Conservation (phyloP, 176 grass and related monocot species). For the Canna indica region DNA sequence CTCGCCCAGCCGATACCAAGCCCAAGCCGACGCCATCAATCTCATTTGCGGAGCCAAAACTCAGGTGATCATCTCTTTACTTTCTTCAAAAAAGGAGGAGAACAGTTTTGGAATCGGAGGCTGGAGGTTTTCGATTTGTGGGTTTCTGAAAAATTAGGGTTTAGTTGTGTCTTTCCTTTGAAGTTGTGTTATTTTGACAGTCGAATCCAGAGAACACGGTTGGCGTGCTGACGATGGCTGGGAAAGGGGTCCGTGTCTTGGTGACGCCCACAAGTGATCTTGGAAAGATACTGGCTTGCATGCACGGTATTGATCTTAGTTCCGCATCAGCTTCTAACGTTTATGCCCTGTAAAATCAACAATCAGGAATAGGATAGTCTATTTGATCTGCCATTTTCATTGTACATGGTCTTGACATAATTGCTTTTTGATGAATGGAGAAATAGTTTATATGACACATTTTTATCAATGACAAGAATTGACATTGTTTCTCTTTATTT, state of each 20-base stretch:
- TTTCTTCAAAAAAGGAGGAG: not conserved
- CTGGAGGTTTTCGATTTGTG: too few species aligned
- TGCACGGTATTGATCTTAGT: constrained; percentile 56
- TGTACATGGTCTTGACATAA: too few species aligned
- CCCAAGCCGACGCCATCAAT: constrained; percentile 88
- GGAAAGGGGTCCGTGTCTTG: constrained; percentile 89
- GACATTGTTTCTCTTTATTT: not conserved
- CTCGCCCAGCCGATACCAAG: constrained; percentile 70
- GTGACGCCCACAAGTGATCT: constrained; percentile 98
- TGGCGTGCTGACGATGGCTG: constrained; percentile 95
- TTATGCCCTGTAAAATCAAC: too few species aligned
- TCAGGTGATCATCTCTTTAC: constrained; percentile 33
- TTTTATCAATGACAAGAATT: too few species aligned
- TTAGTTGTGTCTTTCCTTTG: not conserved
- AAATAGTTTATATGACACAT: too few species aligned
- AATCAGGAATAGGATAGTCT: too few species aligned
- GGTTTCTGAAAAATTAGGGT: too few species aligned
- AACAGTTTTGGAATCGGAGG: not conserved
- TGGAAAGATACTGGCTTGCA: constrained; percentile 96
- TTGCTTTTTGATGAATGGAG: too few species aligned
- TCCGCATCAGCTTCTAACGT: too few species aligned
- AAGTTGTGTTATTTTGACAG: constrained; percentile 16
- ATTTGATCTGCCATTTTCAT: too few species aligned
- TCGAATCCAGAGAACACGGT: constrained; percentile 99
- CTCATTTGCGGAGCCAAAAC: constrained; percentile 97